A percentile compares a stretch with the other conserved stretches of the same genome.
These are phyloP conservation scores for Furcasterigmium sp. DNA, from an alignment of 2,329 filamentous ascomycete genomes.

Conservation along the genomic window DNA sequence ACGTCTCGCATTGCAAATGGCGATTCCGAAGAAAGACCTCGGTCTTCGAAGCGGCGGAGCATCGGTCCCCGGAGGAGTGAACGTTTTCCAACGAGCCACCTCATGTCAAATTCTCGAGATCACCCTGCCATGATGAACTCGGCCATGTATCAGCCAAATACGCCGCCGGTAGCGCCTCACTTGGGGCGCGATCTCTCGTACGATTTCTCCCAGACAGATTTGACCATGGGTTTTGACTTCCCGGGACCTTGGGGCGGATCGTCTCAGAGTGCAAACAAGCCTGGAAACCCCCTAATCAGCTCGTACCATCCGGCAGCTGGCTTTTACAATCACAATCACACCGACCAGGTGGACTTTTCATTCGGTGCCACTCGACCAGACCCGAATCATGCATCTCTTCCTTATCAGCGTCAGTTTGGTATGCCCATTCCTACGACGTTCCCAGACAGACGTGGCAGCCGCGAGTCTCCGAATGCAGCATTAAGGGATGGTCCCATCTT, in stretches of 20 bases:
- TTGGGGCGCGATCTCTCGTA: no score
- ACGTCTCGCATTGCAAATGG: background rate
- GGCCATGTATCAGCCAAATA: no score
- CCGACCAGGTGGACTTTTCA: background rate
- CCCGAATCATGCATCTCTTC: background rate
- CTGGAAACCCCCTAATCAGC: no score
- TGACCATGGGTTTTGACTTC: no score
- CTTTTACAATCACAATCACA: background rate
- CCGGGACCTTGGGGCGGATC: no score
- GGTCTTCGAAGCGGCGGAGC: background rate
- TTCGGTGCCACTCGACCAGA: background rate
- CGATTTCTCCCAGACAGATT: no score
- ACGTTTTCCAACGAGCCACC: background rate
- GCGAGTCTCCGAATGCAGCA: background rate
- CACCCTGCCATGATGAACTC: no score
- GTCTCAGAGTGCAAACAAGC: background rate
- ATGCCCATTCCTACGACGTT: slow-evolving; percentile 7
- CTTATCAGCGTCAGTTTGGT: background rate
- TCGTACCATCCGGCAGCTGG: background rate
- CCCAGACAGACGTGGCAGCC: slow-evolving; percentile 1
- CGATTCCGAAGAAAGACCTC: no score
- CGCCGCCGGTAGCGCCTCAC: no score
- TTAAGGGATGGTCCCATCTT: background rate
- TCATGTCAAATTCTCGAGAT: no score
- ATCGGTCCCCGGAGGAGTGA: background rate